Percentiles rank a stretch among this genome's conserved stretches.
phyloP scores from a whole-genome alignment of 805 yeast genomes.

The Candida dendrica region DNA sequence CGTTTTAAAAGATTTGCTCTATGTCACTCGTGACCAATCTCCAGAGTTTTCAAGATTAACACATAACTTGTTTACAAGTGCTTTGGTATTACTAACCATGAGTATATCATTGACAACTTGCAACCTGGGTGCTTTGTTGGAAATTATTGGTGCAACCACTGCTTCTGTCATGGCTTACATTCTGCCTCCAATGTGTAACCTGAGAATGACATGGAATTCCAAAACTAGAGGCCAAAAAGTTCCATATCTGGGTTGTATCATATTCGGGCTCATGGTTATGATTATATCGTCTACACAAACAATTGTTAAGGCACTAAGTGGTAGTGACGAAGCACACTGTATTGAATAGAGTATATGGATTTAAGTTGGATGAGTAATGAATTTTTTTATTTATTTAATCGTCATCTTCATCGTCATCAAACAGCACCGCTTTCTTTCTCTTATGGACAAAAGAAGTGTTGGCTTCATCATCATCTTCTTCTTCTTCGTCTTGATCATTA shows the following conservation, averaged over 20 bases:
- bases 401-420: too few species aligned
- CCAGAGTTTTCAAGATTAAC: slow-evolving; percentile 36
- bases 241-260: slow-evolving; percentile 53
- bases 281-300: slow-evolving; percentile 75
- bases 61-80: slow-evolving; percentile 61
- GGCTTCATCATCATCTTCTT: too few species aligned
- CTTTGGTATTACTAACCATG: slow-evolving; percentile 64
- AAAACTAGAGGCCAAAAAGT: slow-evolving; percentile 37
- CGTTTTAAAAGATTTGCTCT: slow-evolving; percentile 60
- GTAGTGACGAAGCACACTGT: slow-evolving; percentile 14
- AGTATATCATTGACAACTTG: slow-evolving; percentile 72
- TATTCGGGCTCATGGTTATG: slow-evolving; percentile 75
- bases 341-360: slow-evolving; percentile 2
- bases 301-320: slow-evolving; percentile 28
- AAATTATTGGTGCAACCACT: slow-evolving; percentile 86
- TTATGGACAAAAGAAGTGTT: too few species aligned
- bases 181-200: slow-evolving; percentile 77
- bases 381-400: too few species aligned
- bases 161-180: slow-evolving; percentile 92
- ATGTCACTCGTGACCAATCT: slow-evolving; percentile 29
- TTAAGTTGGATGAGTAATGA: too few species aligned
- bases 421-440: too few species aligned
- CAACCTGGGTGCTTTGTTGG: slow-evolving; percentile 82
- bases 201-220: slow-evolving; percentile 49
- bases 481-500: too few species aligned